Evolutionary conservation across 2,329 filamentous ascomycete species (phyloP), one percentile per base, ranked within the genome.

Genomic region (Thermomyces lanuginosus): DNA sequence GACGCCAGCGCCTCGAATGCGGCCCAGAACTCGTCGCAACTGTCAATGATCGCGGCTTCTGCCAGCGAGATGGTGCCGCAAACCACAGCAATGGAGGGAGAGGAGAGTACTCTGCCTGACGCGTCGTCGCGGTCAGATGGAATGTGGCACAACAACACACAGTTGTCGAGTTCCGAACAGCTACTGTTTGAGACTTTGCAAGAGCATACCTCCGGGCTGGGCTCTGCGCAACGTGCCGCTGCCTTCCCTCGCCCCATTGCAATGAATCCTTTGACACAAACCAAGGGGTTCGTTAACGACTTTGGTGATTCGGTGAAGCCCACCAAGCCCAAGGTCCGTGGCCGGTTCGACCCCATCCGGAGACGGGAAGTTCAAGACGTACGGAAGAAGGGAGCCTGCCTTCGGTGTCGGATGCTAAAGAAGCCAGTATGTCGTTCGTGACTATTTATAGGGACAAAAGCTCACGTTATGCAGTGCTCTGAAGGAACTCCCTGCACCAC

Each of bases 401-500:
- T 72, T 34, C 62, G 69, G 17, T 73, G 69, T 42, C 64, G 68
- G 8, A 72, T 73, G 68, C 49, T 73, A 13, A 73, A 72, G 49
- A 73, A 73, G 39, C 64, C 66, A 19, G 54, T 58, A 50, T 35
- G 46, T 8, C 14, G 6, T 22, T 14, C 10, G 14, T 23, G 13
- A 28, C 21, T 18, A 10, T 30, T 18, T 8, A 34, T 24, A 22
- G 22, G 19, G 8, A 10, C 21, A 8, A 8, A 4, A 14, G n/a
- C 8, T 28, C 17, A 21, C 31, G 18, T 24, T 28, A 26, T 30
- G 9, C 32, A 57, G 48, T 73, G 69, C 38, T 72, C 68, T 6
- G 64, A 64, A 17, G 66, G 66, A 11, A 69, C 58, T 20, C 69
- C 69, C 9, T 73, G 69, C 42, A 63, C 53, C 14, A 69, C 66